These are phyloP conservation scores for Metarhizium brunneum DNA, from an alignment of 2,329 filamentous ascomycete species.

Conservation along the genomic window DNA sequence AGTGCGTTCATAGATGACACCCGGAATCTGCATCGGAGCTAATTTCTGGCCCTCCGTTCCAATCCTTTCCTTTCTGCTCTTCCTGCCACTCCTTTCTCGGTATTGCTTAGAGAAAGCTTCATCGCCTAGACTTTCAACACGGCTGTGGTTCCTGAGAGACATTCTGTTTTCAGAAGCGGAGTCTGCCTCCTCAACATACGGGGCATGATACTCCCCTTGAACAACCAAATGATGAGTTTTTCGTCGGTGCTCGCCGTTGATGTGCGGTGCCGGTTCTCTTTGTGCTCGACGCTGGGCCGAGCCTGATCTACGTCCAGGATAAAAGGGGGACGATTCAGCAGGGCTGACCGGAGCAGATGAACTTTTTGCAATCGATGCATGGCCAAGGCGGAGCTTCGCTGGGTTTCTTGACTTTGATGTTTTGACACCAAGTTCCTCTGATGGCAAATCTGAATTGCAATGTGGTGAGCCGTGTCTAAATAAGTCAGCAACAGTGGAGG, in stretches of 20 bases:
- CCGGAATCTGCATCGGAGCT: background rate
- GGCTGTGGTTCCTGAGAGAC: background rate
- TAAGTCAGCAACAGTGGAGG: background rate
- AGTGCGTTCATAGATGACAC: background rate
- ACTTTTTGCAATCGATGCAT: background rate
- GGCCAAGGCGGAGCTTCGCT: background rate
- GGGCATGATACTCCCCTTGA: constrained; percentile 7
- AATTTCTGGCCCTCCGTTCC: background rate
- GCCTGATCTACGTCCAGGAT: constrained; percentile 14
- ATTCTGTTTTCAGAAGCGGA: background rate
- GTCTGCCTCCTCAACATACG: constrained; percentile 10
- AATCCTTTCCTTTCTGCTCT: background rate
- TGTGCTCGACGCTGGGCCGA: constrained; percentile 20
- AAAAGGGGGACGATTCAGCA: constrained; percentile 9
- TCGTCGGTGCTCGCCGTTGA: background rate
- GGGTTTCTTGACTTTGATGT: background rate
- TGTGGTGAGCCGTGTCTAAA: background rate
- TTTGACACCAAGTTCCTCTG: background rate
- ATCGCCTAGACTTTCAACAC: background rate
- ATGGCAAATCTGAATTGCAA: background rate
- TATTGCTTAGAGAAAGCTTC: background rate
- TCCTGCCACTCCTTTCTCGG: background rate
- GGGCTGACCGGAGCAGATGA: constrained; percentile 1
- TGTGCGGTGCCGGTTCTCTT: constrained; percentile 10
- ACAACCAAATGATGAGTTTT: background rate